phyloP scores from a whole-genome alignment of 257 asterid species.

The Coffea eugenioides region DNA sequence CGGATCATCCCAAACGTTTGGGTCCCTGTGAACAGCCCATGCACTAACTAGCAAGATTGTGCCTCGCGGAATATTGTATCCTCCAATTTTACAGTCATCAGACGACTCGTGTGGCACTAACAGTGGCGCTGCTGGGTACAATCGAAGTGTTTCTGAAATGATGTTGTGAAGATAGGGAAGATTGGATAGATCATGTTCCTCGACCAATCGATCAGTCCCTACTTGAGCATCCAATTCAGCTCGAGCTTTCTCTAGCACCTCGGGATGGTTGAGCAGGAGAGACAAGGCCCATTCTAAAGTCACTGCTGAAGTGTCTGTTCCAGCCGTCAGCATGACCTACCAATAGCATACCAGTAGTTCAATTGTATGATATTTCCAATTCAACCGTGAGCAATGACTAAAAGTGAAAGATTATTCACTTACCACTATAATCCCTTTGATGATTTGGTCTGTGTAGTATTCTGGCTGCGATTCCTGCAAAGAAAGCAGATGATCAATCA shows the following conservation, averaged over 20 bases:
- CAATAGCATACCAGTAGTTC: neutral
- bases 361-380: too few species aligned
- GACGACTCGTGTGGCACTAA: constrained; percentile 58
- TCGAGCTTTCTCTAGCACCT: too few species aligned
- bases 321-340: constrained; percentile 32
- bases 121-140: constrained; percentile 52
- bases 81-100: constrained; percentile 41
- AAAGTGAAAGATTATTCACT: too few species aligned
- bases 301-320: constrained; percentile 35
- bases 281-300: constrained; percentile 72
- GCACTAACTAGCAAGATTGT: constrained; percentile 47
- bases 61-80: constrained; percentile 27
- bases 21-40: constrained; percentile 71
- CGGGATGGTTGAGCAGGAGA: constrained; percentile 47
- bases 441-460: too few species aligned
- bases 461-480: too few species aligned
- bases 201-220: constrained; percentile 40
- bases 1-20: constrained; percentile 53
- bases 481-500: too few species aligned
- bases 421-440: too few species aligned
- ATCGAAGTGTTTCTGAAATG: constrained; percentile 42
- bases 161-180: constrained; percentile 53
- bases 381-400: too few species aligned
- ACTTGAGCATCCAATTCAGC: constrained; percentile 25
- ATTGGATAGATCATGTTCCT: constrained; percentile 46